These are phyloP conservation scores for Vanrija sp. DNA, from an alignment of 1,284 basidiomycete species.

Conservation along the genomic window DNA sequence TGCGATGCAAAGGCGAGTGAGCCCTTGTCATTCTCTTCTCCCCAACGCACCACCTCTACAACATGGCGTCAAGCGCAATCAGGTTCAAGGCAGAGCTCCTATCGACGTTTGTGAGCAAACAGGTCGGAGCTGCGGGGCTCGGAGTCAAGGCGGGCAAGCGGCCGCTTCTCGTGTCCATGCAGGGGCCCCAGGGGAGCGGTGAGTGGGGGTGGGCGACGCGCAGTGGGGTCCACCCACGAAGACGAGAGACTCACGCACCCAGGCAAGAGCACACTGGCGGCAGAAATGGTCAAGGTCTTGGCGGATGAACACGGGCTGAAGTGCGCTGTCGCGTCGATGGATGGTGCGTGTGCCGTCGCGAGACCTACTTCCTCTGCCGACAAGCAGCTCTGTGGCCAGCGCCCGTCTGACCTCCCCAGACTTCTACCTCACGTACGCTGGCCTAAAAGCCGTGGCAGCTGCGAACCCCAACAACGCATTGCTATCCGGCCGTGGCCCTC, in stretches of 20 bases:
- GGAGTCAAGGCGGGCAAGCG: neutral
- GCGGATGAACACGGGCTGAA: neutral
- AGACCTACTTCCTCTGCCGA: neutral
- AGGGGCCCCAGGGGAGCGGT: conserved; percentile 20
- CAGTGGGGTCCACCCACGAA: too few relatives aligned
- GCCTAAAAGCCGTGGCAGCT: conserved; percentile 26
- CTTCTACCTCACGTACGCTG: conserved; percentile 35
- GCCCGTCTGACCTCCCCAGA: conserved; percentile 21
- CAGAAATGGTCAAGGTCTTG: conserved; percentile 11
- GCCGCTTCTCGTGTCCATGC: conserved; percentile 22
- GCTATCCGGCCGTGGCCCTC: conserved; percentile 42
- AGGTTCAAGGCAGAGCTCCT: too few relatives aligned
- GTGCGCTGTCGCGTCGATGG: conserved; percentile 20
- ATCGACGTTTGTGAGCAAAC: too few relatives aligned
- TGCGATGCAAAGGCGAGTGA: too few relatives aligned
- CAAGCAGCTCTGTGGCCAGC: too few relatives aligned
- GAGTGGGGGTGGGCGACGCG: neutral
- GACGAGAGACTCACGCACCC: neutral
- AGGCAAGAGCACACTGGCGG: conserved; percentile 22
- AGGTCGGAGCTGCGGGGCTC: too few relatives aligned
- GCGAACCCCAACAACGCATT: conserved; percentile 34
- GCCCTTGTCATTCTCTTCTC: too few relatives aligned
- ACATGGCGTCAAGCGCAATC: too few relatives aligned
- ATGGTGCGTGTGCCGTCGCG: conserved; percentile 11
- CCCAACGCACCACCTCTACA: too few relatives aligned